Evolutionary conservation across 495 filamentous ascomycete species (phyloP).

Genomic region (Beverwykella pulmonaria): DNA sequence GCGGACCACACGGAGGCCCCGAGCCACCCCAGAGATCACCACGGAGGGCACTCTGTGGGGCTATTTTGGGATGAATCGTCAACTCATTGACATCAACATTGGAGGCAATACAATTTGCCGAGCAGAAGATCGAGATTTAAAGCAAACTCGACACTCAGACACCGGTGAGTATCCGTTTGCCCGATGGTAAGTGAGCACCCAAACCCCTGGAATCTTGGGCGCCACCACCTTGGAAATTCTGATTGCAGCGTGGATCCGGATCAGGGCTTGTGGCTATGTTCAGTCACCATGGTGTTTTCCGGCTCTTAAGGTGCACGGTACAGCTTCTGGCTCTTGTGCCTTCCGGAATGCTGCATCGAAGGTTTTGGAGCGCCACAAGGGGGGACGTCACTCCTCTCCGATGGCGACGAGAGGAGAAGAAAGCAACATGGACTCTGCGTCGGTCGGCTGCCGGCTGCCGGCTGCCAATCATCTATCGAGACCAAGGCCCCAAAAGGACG

Average conservation of each 20-base stretch:
- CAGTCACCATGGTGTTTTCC: no score
- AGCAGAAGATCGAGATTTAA: no score
- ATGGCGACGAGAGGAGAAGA: neutral
- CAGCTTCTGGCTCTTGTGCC: neutral
- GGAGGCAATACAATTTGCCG: no score
- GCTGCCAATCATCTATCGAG: neutral
- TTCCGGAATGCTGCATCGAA: slow-evolving; percentile 24
- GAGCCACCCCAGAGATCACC: neutral
- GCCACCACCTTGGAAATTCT: no score
- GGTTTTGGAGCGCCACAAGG: neutral
- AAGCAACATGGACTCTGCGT: neutral
- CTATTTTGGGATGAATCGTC: neutral
- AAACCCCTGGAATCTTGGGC: neutral
- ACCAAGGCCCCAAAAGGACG: neutral
- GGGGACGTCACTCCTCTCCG: neutral
- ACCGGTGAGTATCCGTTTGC: neutral
- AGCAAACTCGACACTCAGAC: neutral
- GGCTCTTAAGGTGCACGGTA: neutral
- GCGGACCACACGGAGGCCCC: neutral
- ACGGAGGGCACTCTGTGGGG: neutral
- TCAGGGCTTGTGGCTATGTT: neutral
- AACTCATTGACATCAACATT: neutral
- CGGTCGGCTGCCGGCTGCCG: neutral
- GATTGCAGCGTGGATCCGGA: neutral
- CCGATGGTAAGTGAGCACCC: neutral